Evolutionary conservation across 345 rosid genomes (phyloP).

Genomic region (Pistacia integerrima): DNA sequence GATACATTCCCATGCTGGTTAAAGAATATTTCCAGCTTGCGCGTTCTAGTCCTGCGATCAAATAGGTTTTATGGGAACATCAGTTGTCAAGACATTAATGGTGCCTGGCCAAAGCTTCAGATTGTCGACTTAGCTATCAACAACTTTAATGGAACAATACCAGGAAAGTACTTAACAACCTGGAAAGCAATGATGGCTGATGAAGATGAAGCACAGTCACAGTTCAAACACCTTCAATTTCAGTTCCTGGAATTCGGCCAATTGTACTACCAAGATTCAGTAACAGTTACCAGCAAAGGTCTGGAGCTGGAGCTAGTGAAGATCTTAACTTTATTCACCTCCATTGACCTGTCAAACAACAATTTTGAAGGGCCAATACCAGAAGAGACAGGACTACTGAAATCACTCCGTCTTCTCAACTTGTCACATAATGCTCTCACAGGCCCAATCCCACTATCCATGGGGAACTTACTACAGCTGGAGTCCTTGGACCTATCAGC

Average conservation of each 20-base stretch:
- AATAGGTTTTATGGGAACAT: slow-evolving; percentile 26
- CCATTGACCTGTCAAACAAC: slow-evolving; percentile 37
- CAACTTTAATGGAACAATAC: slow-evolving; percentile 34
- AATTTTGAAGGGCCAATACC: slow-evolving; percentile 37
- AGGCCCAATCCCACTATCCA: slow-evolving; percentile 25
- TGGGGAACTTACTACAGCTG: slow-evolving; percentile 23
- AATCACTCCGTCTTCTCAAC: slow-evolving; percentile 27
- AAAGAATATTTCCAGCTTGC: slow-evolving; percentile 29
- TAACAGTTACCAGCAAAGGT: slow-evolving; percentile 46
- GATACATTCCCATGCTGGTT: slow-evolving; percentile 42
- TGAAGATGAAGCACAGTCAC: background rate
- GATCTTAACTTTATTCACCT: slow-evolving; percentile 43
- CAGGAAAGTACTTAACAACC: slow-evolving; percentile 4
- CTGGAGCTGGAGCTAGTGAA: slow-evolving; percentile 33
- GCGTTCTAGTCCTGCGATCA: slow-evolving; percentile 34
- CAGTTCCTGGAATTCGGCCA: background rate
- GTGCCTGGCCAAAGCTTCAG: slow-evolving; percentile 34
- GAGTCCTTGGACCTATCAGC: slow-evolving; percentile 40
- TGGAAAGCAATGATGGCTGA: slow-evolving; percentile 43
- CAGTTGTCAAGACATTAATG: slow-evolving; percentile 5
- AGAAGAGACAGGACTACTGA: slow-evolving; percentile 17
- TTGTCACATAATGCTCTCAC: slow-evolving; percentile 34
- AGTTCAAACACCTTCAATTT: slow-evolving; percentile 24
- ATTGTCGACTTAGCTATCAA: slow-evolving; percentile 43
- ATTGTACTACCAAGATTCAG: slow-evolving; percentile 34